Conservation (phyloP, 306 rosid species). For the Trifolium dubium region DNA sequence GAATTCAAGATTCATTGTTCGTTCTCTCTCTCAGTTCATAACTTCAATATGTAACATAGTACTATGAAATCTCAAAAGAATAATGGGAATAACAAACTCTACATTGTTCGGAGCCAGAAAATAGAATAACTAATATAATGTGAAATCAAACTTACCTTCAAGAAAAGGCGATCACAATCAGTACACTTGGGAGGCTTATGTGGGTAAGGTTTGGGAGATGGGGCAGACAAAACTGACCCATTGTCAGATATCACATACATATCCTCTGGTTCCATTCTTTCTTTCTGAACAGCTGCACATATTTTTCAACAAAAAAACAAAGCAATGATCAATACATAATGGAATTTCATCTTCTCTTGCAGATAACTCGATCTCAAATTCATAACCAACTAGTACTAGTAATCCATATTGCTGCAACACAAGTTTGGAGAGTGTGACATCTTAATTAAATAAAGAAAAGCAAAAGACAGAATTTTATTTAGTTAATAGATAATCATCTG, state of each 20-base stretch:
- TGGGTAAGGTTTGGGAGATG: constrained; percentile 86
- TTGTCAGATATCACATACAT: constrained; percentile 76
- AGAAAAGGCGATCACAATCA: constrained; percentile 87
- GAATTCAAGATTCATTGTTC: constrained; percentile 14
- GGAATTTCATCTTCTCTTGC: constrained; percentile 17
- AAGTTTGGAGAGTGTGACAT: not conserved
- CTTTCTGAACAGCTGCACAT: constrained; percentile 88
- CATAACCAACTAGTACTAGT: constrained; percentile 16
- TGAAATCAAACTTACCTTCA: constrained; percentile 63
- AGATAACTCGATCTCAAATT: constrained; percentile 19
- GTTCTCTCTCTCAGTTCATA: not conserved
- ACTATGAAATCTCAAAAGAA: constrained; percentile 25
- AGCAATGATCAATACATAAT: constrained; percentile 21
- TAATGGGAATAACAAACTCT: constrained; percentile 15
- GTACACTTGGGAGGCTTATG: constrained; percentile 94
- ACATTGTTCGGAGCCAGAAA: not conserved
- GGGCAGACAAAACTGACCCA: constrained; percentile 73
- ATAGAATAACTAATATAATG: constrained; percentile 20
- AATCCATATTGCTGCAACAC: not conserved
- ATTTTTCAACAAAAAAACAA: constrained; percentile 31
- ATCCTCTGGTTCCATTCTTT: constrained; percentile 94
- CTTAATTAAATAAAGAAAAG: too few species aligned
- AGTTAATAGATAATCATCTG: too few species aligned
- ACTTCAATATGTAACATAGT: constrained; percentile 8
- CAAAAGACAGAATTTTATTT: too few species aligned